Percentiles rank a stretch among this genome's conserved stretches.
Evolutionary conservation across 2,329 filamentous ascomycete species (phyloP).

Genomic region (Trichoderma endophyticum): DNA sequence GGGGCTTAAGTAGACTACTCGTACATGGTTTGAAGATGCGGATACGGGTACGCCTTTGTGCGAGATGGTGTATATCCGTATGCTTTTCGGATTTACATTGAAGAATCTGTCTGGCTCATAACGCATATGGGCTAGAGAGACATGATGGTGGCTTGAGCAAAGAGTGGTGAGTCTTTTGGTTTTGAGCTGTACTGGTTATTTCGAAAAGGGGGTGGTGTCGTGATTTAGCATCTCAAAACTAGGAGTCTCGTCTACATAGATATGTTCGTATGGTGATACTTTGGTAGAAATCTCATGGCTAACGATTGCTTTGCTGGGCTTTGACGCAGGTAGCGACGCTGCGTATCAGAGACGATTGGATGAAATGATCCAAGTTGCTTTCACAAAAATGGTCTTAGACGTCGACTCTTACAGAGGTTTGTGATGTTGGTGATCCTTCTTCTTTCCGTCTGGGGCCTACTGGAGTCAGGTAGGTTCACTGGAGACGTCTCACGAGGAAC

Average conservation of each 20-base stretch:
- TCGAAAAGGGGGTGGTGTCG: neutral
- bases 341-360: too few species aligned
- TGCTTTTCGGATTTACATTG: neutral
- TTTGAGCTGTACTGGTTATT: neutral
- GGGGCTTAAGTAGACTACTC: neutral
- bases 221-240: neutral
- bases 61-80: neutral
- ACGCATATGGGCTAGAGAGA: neutral
- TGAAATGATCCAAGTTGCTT: too few species aligned
- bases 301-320: neutral
- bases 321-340: too few species aligned
- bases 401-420: too few species aligned
- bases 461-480: too few species aligned
- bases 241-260: neutral
- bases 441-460: too few species aligned
- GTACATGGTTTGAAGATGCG: neutral
- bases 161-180: neutral
- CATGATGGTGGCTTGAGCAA: neutral
- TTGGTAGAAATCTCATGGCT: neutral
- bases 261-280: neutral
- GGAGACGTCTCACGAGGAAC: too few species aligned
- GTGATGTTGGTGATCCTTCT: too few species aligned
- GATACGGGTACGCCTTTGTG: slow-evolving; percentile 2
- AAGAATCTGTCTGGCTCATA: neutral
- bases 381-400: too few species aligned